A percentile compares a stretch with the other conserved stretches of the same genome.
Conservation (phyloP, 2,329 filamentous ascomycete species). For the Hymenoscyphus scutula region DNA sequence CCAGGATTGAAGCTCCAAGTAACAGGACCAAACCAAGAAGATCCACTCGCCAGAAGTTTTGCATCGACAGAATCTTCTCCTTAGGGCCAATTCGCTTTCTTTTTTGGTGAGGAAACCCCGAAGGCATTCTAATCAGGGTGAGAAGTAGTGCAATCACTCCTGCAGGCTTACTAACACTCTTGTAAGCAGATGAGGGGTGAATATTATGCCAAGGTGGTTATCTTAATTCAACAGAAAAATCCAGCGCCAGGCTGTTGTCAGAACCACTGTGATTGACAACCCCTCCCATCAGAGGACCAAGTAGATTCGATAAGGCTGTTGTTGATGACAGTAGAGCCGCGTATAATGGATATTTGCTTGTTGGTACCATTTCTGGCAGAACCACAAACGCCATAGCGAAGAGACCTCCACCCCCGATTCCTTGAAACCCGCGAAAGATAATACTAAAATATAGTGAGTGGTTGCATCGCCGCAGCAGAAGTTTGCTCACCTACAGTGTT, state of each 20-base stretch:
- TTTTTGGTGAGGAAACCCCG: not conserved
- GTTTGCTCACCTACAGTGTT: not conserved
- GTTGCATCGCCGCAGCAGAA: too few species aligned
- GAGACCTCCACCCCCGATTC: constrained; percentile 48
- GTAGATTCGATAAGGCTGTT: constrained; percentile 19
- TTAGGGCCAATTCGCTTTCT: not conserved
- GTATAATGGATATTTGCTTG: constrained; percentile 45
- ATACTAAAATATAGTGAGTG: constrained; percentile 8
- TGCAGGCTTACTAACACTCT: constrained; percentile 7
- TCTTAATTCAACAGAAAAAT: constrained; percentile 19
- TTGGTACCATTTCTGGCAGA: constrained; percentile 47
- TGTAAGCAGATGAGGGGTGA: not conserved
- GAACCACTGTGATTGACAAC: constrained; percentile 31
- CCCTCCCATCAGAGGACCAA: constrained; percentile 37
- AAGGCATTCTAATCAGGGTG: not conserved
- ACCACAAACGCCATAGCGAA: constrained; percentile 47
- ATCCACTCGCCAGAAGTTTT: constrained; percentile 7
- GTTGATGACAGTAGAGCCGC: constrained; percentile 24
- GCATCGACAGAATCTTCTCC: not conserved
- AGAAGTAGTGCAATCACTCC: constrained; percentile 4
- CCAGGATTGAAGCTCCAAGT: constrained; percentile 43
- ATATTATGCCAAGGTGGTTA: too few species aligned
- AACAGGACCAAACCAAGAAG: constrained; percentile 34
- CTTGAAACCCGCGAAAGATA: constrained; percentile 33
- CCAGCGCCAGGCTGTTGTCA: constrained; percentile 37